These are phyloP conservation scores for Zygosaccharomyces rouxii DNA, from an alignment of 805 yeast species.

Conservation along the genomic window DNA sequence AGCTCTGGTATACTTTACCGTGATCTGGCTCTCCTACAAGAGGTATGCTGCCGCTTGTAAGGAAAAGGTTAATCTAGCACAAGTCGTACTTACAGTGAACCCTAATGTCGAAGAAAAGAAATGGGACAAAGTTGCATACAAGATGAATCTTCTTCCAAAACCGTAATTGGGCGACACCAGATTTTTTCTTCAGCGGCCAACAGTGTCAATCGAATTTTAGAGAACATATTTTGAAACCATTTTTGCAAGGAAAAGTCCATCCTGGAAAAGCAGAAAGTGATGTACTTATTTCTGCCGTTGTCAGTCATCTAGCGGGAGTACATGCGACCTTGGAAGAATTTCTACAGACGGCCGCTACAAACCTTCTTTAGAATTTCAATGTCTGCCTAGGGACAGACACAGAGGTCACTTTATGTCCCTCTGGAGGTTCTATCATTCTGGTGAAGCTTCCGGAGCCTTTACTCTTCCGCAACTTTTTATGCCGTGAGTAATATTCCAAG, in stretches of 20 bases:
- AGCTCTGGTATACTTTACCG: not conserved
- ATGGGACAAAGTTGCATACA: conserved; percentile 4
- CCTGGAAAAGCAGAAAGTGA: not conserved
- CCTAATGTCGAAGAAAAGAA: conserved; percentile 6
- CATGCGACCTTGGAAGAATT: not conserved
- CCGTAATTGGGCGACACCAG: conserved; percentile 5
- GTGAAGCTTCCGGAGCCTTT: not conserved
- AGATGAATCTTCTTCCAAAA: not conserved
- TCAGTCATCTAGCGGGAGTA: not conserved
- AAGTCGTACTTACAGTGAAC: not conserved
- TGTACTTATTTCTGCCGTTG: not conserved
- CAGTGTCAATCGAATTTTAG: conserved; percentile 2
- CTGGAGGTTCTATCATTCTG: not conserved
- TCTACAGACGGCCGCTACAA: too few species aligned
- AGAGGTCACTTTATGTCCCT: not conserved
- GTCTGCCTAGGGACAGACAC: not conserved
- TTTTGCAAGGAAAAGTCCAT: not conserved
- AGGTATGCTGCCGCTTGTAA: not conserved
- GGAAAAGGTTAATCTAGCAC: not conserved
- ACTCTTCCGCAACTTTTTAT: not conserved
- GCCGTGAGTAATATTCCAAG: not conserved
- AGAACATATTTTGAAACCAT: not conserved
- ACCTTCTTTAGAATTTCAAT: not conserved
- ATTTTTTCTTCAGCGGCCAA: conserved; percentile 4
- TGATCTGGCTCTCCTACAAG: not conserved